Conservation (phyloP, 768 basidiomycete genomes). For the Xanthoconium purpureum region DNA sequence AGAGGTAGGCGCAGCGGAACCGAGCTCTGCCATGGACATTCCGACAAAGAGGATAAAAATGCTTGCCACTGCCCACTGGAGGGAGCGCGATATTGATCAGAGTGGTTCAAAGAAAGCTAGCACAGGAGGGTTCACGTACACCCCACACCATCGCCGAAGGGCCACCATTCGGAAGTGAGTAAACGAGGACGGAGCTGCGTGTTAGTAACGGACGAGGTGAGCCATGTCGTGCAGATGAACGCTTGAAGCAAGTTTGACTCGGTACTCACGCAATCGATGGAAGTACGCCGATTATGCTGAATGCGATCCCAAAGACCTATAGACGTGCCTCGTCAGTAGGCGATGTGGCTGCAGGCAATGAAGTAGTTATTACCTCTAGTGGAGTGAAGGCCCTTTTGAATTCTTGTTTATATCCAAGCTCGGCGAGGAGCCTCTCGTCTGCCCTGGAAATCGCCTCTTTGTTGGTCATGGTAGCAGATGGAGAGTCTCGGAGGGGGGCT, state of each 20-base stretch:
- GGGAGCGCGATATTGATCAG: neutral
- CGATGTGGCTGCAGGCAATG: too few relatives aligned
- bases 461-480: slow-evolving; percentile 9
- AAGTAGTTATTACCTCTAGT: slow-evolving; percentile 22
- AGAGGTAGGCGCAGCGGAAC: slow-evolving; percentile 41
- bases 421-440: slow-evolving; percentile 33
- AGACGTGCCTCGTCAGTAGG: slow-evolving; percentile 2
- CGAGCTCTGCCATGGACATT: slow-evolving; percentile 41
- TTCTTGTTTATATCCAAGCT: slow-evolving; percentile 38
- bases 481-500: neutral
- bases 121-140: slow-evolving; percentile 20
- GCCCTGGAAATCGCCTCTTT: slow-evolving; percentile 7
- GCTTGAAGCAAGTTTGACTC: slow-evolving; percentile 1
- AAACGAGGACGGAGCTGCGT: slow-evolving; percentile 41
- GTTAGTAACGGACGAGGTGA: neutral
- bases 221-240: neutral
- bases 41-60: slow-evolving; percentile 39
- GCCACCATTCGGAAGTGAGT: slow-evolving; percentile 51
- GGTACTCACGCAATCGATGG: slow-evolving; percentile 57
- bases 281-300: slow-evolving; percentile 67
- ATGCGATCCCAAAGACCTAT: slow-evolving; percentile 68
- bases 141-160: slow-evolving; percentile 47
- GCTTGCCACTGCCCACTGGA: slow-evolving; percentile 39
- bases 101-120: neutral
- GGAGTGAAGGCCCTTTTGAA: slow-evolving; percentile 37